Conservation (phyloP, 2,329 filamentous ascomycete species). For the Zymoseptoria ardabiliae region DNA sequence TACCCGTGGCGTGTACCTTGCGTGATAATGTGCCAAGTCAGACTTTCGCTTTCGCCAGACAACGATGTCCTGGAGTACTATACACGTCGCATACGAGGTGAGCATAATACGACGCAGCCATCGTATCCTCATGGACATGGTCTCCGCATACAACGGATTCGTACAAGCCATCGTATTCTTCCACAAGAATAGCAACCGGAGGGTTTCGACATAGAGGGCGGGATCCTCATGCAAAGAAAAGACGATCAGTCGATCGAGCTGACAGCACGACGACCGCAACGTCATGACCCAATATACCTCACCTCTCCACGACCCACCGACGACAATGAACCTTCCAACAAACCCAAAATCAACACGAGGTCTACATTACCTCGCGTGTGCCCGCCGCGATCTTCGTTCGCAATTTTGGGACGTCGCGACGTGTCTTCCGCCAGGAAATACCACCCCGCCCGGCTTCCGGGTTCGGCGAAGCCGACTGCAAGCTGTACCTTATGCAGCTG, state of each 20-base stretch:
- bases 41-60: no score
- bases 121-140: not conserved
- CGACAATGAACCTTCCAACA: not conserved
- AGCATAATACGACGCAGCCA: not conserved
- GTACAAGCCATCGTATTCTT: not conserved
- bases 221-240: not conserved
- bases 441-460: not conserved
- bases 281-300: not conserved
- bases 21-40: no score
- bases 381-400: not conserved
- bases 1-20: no score
- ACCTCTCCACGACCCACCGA: not conserved
- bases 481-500: not conserved
- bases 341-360: not conserved
- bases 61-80: no score
- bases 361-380: not conserved
- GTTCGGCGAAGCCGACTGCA: not conserved
- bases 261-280: not conserved
- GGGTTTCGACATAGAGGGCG: not conserved
- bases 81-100: not conserved
- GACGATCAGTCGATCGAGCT: not conserved
- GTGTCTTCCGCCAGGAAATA: not conserved
- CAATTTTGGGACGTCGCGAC: not conserved
- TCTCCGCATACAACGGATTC: not conserved
- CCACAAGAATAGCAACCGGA: not conserved